Conservation (phyloP, 768 basidiomycete genomes). For the Dentipellis sp. region DNA sequence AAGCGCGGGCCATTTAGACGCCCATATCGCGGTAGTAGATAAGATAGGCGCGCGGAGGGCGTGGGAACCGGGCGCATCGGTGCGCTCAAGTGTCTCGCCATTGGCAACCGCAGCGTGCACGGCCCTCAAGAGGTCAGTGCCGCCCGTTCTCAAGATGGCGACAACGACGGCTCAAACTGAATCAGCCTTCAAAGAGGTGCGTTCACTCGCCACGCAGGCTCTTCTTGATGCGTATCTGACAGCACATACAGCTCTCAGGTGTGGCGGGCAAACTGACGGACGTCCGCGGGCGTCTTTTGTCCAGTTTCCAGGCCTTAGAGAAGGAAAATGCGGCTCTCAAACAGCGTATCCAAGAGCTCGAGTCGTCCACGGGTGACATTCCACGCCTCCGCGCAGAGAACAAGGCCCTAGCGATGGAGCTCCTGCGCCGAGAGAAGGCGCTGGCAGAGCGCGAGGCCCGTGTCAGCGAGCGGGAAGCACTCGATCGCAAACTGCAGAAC, state of each 20-base stretch:
- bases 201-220: neutral
- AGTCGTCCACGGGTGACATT: constrained; percentile 17
- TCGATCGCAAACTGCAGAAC: constrained; percentile 3
- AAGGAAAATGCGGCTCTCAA: constrained; percentile 17
- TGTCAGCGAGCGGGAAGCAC: constrained; percentile 6
- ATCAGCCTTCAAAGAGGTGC: neutral
- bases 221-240: no score
- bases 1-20: neutral
- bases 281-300: constrained; percentile 24
- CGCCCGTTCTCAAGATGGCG: neutral
- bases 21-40: neutral
- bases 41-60: neutral
- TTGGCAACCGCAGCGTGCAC: neutral
- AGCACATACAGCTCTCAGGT: constrained; percentile 1
- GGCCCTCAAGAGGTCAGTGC: neutral
- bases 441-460: constrained; percentile 8
- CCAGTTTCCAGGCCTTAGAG: constrained; percentile 15
- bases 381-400: constrained; percentile 12
- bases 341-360: constrained; percentile 28
- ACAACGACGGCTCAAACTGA: neutral
- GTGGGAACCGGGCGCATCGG: neutral
- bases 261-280: constrained; percentile 10
- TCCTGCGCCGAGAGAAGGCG: neutral
- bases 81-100: neutral
- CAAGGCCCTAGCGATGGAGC: constrained; percentile 1